These are phyloP conservation scores for Epichloe sibirici DNA, from an alignment of 2,329 filamentous ascomycete species.

Conservation along the genomic window DNA sequence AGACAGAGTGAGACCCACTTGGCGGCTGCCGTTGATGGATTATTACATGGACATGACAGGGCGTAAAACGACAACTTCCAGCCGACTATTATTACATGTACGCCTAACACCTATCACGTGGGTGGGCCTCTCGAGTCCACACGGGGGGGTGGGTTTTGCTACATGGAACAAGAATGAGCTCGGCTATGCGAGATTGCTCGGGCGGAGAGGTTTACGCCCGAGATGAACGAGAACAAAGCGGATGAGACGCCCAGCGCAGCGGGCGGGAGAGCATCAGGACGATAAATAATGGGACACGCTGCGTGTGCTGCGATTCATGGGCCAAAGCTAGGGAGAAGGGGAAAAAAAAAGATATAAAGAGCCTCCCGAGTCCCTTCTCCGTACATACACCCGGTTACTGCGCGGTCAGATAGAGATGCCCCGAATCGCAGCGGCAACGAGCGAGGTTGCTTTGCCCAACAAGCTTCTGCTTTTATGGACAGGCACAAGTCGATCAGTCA, in stretches of 20 bases:
- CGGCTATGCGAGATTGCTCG: not conserved
- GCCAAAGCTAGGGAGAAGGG: not conserved
- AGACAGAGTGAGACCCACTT: slow-evolving; percentile 8
- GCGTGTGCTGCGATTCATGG: not conserved
- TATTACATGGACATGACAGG: not conserved
- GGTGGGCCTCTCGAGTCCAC: slow-evolving; percentile 9
- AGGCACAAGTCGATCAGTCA: not conserved
- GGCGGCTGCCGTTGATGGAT: slow-evolving; percentile 6
- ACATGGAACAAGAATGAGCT: not conserved
- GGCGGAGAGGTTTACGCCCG: not conserved
- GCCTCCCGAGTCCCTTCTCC: not conserved
- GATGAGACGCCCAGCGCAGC: not conserved
- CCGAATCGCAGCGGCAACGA: not conserved
- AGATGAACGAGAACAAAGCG: not conserved
- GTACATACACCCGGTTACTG: no score
- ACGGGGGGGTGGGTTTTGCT: not conserved
- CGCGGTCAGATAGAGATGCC: not conserved
- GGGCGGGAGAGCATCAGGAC: not conserved
- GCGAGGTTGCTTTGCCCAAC: not conserved
- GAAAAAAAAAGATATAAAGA: not conserved
- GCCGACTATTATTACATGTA: not conserved
- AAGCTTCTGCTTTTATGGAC: not conserved
- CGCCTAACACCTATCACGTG: slow-evolving; percentile 11
- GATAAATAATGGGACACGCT: slow-evolving; percentile 3
- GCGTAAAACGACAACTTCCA: slow-evolving; percentile 1